A percentile compares a stretch with the other conserved stretches of the same genome.
Conservation (phyloP, 2,329 filamentous ascomycete species). For the Plenodomus biglobosus region DNA sequence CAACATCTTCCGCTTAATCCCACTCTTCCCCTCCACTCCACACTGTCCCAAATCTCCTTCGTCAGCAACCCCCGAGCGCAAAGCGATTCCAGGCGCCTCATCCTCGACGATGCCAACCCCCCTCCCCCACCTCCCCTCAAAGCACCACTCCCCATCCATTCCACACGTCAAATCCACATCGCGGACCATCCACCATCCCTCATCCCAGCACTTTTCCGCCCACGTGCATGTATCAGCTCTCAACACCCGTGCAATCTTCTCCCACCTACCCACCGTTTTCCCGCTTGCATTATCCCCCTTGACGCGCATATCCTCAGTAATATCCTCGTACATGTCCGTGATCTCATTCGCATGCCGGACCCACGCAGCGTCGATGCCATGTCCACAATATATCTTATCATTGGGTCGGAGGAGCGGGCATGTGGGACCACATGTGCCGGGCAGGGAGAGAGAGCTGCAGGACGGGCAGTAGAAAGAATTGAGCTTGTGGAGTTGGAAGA, state of each 20-base stretch:
- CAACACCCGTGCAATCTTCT: neutral
- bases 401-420: slow-evolving; percentile 3
- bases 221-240: neutral
- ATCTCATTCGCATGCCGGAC: neutral
- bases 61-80: too few relatives aligned
- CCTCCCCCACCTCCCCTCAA: neutral
- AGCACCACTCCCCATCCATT: neutral
- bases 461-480: neutral
- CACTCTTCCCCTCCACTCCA: too few relatives aligned
- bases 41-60: neutral
- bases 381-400: neutral
- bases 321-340: neutral
- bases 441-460: neutral
- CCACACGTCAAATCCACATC: neutral
- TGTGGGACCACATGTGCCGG: neutral
- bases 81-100: neutral
- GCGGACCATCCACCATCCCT: neutral
- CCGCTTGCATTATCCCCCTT: neutral
- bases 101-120: neutral
- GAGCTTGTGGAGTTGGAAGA: neutral
- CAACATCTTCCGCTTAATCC: too few relatives aligned
- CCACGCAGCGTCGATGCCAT: neutral
- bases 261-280: neutral
- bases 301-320: neutral
- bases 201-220: neutral